Evolutionary conservation across 352 stramenopile species (phyloP), one percentile per base, ranked within the genome.

Genomic region (Phytophthora nicotianae): DNA sequence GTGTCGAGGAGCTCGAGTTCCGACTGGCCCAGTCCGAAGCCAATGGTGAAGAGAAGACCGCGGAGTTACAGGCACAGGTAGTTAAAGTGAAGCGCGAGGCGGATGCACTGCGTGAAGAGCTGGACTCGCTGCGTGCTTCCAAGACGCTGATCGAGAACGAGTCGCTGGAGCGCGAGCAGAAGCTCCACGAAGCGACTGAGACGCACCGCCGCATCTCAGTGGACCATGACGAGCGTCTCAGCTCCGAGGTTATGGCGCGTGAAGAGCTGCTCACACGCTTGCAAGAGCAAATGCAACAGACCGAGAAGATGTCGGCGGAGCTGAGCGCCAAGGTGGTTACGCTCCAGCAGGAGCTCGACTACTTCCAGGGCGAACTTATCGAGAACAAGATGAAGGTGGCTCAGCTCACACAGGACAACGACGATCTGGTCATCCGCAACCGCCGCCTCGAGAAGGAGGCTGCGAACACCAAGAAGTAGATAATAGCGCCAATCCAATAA

Each of bases 361-460:
- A 91, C 64, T 94, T 90, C 70, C 85, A 92, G 57, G 69, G 73
- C 58, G 85, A 94, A 48, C 67, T 94, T 48, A 90, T 94, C 38
- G 78, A 90, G 56, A 90, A 76, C 70, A 92, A 94, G 79, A 86
- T 94, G 72, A 88, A 91, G 47, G 71, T 91, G 24, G 83, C 85
- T 4, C 70, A 89, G 58, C 69, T 92, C 35, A 90, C 76, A 60
- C 79, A 89, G 54, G 74, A 74, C 46, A 89, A 90, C 63, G 85
- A 94, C 55, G 80, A 94, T 61, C 71, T 90, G 19, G 56, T 70
- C 26, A 70, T 75, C 46, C 71, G 83, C 45, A 79, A 79, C 63
- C 85, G 88, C 65, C 76, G 83, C 45, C 72, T 87, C 47, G 83
- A 92, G 52, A 90, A 89, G 61, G 62, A 70, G 17, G 46, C 46